phyloP scores from a whole-genome alignment of 2,329 filamentous ascomycete species.

The Colletotrichum kahawae region DNA sequence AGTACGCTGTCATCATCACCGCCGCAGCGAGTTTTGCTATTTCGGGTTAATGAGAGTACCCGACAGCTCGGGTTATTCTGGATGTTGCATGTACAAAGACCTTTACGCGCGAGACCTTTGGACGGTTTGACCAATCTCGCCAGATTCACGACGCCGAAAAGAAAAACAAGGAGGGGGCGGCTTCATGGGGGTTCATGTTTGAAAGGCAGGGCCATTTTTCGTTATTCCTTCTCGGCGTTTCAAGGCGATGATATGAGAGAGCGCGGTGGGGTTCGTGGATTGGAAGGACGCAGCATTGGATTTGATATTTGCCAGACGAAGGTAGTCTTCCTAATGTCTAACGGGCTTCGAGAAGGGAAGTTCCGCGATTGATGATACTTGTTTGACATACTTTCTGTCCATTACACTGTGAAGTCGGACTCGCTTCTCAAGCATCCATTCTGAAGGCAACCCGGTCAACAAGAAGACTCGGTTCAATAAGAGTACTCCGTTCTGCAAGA shows the following conservation, averaged over 20 bases:
- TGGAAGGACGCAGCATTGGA: not conserved
- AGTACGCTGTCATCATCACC: not conserved
- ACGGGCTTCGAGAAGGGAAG: not conserved
- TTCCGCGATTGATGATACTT: not conserved
- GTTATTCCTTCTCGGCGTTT: not conserved
- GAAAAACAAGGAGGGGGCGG: not conserved
- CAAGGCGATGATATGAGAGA: not conserved
- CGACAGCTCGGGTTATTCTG: not conserved
- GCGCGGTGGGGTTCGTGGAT: not conserved
- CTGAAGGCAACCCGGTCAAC: not conserved
- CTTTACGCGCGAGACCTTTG: not conserved
- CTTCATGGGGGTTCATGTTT: not conserved
- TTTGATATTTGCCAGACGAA: not conserved
- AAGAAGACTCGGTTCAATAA: too few relatives aligned
- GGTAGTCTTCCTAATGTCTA: not conserved
- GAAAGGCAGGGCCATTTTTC: not conserved
- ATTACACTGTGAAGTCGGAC: not conserved
- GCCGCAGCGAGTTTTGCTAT: not conserved
- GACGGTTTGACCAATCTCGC: not conserved
- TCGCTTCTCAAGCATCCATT: not conserved
- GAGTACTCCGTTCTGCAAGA: too few relatives aligned
- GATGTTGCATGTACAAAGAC: not conserved
- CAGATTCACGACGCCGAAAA: not conserved
- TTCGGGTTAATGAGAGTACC: not conserved
- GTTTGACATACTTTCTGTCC: not conserved